A percentile compares a stretch with the other conserved stretches of the same genome.
These are phyloP conservation scores for Neopestalotiopsis rosae DNA, from an alignment of 2,329 filamentous ascomycete species.

Conservation along the genomic window DNA sequence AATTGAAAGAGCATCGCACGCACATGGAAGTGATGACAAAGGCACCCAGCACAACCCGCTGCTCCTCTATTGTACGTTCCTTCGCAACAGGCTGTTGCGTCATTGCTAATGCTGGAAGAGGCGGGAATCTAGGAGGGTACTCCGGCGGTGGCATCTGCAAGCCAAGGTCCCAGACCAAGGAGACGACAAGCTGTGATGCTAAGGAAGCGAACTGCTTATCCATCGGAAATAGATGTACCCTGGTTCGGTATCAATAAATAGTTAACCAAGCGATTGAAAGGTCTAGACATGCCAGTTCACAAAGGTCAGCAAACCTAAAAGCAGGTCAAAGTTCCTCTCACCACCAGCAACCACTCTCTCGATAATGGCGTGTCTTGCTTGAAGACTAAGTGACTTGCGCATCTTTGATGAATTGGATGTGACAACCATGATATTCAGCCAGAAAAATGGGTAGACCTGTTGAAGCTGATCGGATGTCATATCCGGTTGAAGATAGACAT, in stretches of 20 bases:
- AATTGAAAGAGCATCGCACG: neutral
- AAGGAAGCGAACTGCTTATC: slow-evolving; percentile 23
- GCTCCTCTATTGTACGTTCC: slow-evolving; percentile 22
- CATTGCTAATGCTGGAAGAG: slow-evolving; percentile 6
- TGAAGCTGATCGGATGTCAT: slow-evolving; percentile 22
- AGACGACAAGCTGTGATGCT: slow-evolving; percentile 25
- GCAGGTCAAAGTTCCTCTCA: slow-evolving; percentile 26
- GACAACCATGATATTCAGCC: slow-evolving; percentile 23
- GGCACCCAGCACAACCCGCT: slow-evolving; percentile 23
- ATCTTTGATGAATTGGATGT: slow-evolving; percentile 14
- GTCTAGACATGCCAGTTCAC: slow-evolving; percentile 22
- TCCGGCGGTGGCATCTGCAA: slow-evolving; percentile 23
- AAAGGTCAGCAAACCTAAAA: slow-evolving; percentile 23
- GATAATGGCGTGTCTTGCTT: slow-evolving; percentile 21
- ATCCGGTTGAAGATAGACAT: slow-evolving; percentile 24
- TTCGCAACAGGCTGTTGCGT: slow-evolving; percentile 7
- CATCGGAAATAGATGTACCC: slow-evolving; percentile 23
- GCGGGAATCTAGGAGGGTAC: slow-evolving; percentile 12
- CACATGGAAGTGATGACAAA: slow-evolving; percentile 25
- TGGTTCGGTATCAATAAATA: slow-evolving; percentile 15
- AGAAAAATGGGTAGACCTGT: slow-evolving; percentile 24
- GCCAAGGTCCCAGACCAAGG: slow-evolving; percentile 23
- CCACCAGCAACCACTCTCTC: slow-evolving; percentile 22
- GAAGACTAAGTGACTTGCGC: slow-evolving; percentile 17
- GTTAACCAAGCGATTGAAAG: neutral